Percentiles rank a stretch among this genome's conserved stretches.
Conservation (phyloP, 352 stramenopile species). For the Globisporangium abappressorium region DNA sequence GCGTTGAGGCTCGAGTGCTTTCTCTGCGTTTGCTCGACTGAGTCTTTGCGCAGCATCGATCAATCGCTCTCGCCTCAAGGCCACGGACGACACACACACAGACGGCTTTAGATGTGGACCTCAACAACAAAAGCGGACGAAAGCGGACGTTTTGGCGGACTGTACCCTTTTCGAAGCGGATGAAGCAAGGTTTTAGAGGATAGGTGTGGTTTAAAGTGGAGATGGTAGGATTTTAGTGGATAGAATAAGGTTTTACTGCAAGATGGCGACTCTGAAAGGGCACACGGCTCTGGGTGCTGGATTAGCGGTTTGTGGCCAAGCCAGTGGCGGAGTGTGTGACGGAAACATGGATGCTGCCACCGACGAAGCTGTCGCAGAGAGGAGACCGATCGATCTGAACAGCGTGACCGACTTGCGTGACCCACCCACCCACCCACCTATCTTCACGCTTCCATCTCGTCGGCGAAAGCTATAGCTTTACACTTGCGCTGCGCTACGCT, state of each 20-base stretch:
- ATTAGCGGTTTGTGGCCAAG: not conserved
- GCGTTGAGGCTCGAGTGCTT: not conserved
- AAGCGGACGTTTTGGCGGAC: not conserved
- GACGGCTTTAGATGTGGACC: slow-evolving; percentile 13
- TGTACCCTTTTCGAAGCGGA: not conserved
- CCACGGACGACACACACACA: not conserved
- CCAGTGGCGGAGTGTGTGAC: not conserved
- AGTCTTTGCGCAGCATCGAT: slow-evolving; percentile 5
- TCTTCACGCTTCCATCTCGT: no score
- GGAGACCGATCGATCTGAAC: no score
- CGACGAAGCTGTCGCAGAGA: not conserved
- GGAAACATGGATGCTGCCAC: not conserved
- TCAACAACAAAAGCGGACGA: slow-evolving; percentile 4
- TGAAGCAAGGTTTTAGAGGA: not conserved
- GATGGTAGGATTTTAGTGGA: not conserved
- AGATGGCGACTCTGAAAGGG: not conserved
- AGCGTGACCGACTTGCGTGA: no score
- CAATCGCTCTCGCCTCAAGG: not conserved
- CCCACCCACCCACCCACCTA: no score
- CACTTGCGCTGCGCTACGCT: no score
- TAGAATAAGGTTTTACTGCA: not conserved
- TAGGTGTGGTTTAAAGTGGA: not conserved
- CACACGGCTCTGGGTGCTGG: not conserved
- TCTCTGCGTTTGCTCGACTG: slow-evolving; percentile 16
- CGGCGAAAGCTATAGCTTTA: no score